Conservation (phyloP, 495 filamentous ascomycete species). For the Trichoderma orchidacearum region DNA sequence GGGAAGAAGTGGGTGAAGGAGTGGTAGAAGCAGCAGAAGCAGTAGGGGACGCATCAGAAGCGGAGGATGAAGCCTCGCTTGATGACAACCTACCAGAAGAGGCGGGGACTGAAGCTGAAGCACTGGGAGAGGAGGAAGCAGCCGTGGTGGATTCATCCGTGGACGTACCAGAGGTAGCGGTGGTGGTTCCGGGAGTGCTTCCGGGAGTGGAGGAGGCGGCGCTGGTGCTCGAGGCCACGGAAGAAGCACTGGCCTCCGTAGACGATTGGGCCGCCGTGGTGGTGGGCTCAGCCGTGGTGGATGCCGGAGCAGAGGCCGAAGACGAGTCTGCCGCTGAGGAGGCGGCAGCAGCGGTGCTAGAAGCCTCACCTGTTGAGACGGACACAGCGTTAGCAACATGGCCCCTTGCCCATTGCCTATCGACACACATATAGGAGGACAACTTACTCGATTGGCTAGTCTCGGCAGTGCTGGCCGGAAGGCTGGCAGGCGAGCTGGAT, state of each 20-base stretch:
- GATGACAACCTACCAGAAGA: constrained; percentile 7
- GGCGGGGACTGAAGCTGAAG: constrained; percentile 1
- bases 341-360: not conserved
- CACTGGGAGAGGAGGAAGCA: constrained; percentile 1
- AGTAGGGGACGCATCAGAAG: not conserved
- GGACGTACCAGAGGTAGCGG: not conserved
- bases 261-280: not conserved
- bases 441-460: not conserved
- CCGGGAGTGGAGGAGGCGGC: constrained; percentile 5
- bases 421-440: not conserved
- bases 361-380: not conserved
- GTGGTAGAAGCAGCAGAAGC: not conserved
- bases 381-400: not conserved
- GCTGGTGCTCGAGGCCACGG: not conserved
- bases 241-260: not conserved
- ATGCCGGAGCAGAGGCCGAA: constrained; percentile 4
- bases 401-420: too few relatives aligned
- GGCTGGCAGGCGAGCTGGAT: constrained; percentile 6
- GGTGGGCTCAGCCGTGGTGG: constrained; percentile 4
- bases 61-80: constrained; percentile 5
- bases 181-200: not conserved
- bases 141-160: constrained; percentile 1
- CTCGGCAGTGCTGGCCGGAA: not conserved
- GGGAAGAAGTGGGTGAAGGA: too few relatives aligned
- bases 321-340: constrained; percentile 8